Conservation (phyloP, 176 grass and related monocot genomes). For the Oryza brachyantha region DNA sequence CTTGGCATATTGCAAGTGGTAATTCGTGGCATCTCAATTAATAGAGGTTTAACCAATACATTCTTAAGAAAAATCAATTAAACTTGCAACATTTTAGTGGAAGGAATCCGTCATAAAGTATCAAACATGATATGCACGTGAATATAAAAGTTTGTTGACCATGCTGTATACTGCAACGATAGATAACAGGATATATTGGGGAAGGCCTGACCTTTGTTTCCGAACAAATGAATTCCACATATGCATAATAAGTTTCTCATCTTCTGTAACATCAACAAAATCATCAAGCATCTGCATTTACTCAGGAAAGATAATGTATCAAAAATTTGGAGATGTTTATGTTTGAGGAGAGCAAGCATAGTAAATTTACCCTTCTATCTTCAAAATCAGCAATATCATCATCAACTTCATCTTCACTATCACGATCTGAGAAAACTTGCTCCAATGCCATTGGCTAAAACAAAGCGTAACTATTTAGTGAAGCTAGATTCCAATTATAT, state of each 20-base stretch:
- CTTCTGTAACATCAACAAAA: conserved; percentile 96
- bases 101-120: neutral
- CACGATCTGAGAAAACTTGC: conserved; percentile 87
- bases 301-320: neutral
- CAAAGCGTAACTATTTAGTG: conserved; percentile 25
- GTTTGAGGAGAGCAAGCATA: neutral
- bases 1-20: neutral
- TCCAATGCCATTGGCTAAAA: conserved; percentile 90
- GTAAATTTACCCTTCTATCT: conserved; percentile 83
- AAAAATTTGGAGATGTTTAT: conserved; percentile 16
- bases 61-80: neutral
- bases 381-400: conserved; percentile 96
- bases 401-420: conserved; percentile 98
- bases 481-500: conserved; percentile 27
- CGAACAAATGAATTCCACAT: conserved; percentile 99
- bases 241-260: conserved; percentile 99
- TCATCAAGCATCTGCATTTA: conserved; percentile 95
- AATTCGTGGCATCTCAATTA: neutral
- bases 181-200: neutral
- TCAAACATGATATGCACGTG: neutral
- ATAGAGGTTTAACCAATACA: neutral
- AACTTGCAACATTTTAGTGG: neutral
- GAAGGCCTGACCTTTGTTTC: conserved; percentile 74
- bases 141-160: neutral
- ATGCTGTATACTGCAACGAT: neutral